phyloP scores from a whole-genome alignment of 768 basidiomycete genomes.

The Phylloporus scabripes region DNA sequence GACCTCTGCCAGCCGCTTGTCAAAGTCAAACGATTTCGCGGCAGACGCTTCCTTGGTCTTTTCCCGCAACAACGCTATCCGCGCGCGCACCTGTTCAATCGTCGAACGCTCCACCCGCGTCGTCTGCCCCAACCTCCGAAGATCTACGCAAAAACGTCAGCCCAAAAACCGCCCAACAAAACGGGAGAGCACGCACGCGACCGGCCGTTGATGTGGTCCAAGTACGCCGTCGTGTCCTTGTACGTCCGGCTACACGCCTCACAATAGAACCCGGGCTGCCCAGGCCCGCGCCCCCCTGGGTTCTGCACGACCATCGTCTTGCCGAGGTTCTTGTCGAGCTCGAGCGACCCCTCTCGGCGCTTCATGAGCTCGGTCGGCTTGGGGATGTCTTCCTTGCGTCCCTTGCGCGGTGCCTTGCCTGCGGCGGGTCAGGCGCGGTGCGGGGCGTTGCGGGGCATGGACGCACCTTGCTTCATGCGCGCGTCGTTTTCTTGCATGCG shows the following conservation, averaged over 20 bases:
- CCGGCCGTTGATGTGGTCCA: constrained; percentile 94
- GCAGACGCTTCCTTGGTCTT: constrained; percentile 77
- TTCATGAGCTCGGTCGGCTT: constrained; percentile 94
- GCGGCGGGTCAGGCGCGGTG: background rate
- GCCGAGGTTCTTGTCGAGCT: constrained; percentile 89
- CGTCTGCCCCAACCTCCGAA: constrained; percentile 91
- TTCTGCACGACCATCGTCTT: constrained; percentile 95
- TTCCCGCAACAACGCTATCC: constrained; percentile 83
- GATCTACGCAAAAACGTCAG: constrained; percentile 47
- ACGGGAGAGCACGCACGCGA: constrained; percentile 61
- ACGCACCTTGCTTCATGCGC: constrained; percentile 72
- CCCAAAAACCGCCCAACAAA: background rate
- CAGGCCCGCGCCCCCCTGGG: constrained; percentile 74
- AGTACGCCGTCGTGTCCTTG: constrained; percentile 89
- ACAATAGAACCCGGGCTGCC: constrained; percentile 92
- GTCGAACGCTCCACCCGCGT: constrained; percentile 89
- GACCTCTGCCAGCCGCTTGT: constrained; percentile 79
- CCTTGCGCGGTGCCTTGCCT: constrained; percentile 82
- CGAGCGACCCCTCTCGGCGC: constrained; percentile 75
- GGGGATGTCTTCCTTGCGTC: constrained; percentile 66
- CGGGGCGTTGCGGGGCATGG: background rate
- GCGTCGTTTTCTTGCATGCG: constrained; percentile 85
- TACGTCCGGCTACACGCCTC: constrained; percentile 87
- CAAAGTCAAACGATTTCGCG: constrained; percentile 93
- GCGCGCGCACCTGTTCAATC: constrained; percentile 84